Evolutionary conservation across 2,329 filamentous ascomycete genomes (phyloP).

Genomic region (Aspergillus novoparasiticus): DNA sequence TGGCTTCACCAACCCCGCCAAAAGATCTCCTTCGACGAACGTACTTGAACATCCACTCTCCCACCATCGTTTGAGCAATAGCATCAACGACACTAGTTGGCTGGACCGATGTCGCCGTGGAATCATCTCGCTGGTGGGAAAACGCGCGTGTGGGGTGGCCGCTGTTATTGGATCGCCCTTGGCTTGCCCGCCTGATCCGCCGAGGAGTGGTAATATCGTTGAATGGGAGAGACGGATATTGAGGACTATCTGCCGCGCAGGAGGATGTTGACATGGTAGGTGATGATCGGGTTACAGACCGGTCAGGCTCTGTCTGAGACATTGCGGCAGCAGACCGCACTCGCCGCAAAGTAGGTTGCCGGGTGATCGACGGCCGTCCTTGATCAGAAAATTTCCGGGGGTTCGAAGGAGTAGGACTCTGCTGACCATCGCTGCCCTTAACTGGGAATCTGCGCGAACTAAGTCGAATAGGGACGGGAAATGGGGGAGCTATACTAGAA

Average conservation of each 20-base stretch:
- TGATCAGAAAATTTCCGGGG: slow-evolving; percentile 59
- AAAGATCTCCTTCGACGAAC: slow-evolving; percentile 75
- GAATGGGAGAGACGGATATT: slow-evolving; percentile 70
- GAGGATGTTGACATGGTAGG: slow-evolving; percentile 64
- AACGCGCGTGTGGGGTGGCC: slow-evolving; percentile 28
- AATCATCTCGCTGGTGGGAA: slow-evolving; percentile 47
- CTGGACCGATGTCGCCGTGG: slow-evolving; percentile 62
- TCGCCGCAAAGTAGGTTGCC: slow-evolving; percentile 72
- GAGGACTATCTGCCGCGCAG: slow-evolving; percentile 68
- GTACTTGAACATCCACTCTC: slow-evolving; percentile 65
- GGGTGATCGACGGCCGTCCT: slow-evolving; percentile 56
- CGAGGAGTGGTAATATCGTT: slow-evolving; percentile 67
- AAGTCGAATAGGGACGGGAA: slow-evolving; percentile 85
- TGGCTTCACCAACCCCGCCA: slow-evolving; percentile 60
- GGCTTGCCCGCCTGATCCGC: slow-evolving; percentile 29
- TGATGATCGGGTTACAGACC: slow-evolving; percentile 51
- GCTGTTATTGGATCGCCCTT: slow-evolving; percentile 27
- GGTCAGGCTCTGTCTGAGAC: slow-evolving; percentile 53
- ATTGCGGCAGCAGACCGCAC: slow-evolving; percentile 80
- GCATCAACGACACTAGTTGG: slow-evolving; percentile 87
- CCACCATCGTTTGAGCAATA: slow-evolving; percentile 97
- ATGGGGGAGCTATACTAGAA: slow-evolving; percentile 66
- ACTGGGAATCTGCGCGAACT: slow-evolving; percentile 77
- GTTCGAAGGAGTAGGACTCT: slow-evolving; percentile 70
- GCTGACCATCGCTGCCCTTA: slow-evolving; percentile 72